Percentiles rank a stretch among this genome's conserved stretches.
Conservation (phyloP, 2,329 filamentous ascomycete genomes). For the Calonectria multiphialidica region DNA sequence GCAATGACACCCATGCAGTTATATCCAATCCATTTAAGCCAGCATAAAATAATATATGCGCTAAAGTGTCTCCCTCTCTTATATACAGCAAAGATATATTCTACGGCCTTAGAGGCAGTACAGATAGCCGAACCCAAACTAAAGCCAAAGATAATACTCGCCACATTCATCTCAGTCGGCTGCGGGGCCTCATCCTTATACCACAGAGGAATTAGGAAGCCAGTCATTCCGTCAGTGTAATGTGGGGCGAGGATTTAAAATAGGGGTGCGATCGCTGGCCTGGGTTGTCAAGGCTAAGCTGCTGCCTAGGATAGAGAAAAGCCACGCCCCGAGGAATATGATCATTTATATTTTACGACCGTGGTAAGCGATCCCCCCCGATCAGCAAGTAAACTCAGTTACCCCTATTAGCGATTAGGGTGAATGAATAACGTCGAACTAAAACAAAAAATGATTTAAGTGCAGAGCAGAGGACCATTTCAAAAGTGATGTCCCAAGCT, state of each 20-base stretch:
- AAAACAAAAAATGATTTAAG: too few relatives aligned
- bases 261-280: background rate
- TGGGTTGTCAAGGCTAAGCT: background rate
- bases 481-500: too few relatives aligned
- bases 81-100: conserved; percentile 18
- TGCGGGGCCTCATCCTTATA: conserved; percentile 26
- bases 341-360: background rate
- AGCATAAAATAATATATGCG: conserved; percentile 33
- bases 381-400: background rate
- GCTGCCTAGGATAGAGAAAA: background rate
- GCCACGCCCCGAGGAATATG: background rate
- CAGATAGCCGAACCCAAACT: conserved; percentile 28
- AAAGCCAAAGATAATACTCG: conserved; percentile 33
- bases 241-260: background rate
- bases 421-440: background rate
- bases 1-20: conserved; percentile 31
- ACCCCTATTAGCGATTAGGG: background rate
- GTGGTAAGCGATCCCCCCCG: background rate
- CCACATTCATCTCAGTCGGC: conserved; percentile 24
- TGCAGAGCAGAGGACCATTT: too few relatives aligned
- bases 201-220: conserved; percentile 30
- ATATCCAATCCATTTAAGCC: conserved; percentile 33
- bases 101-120: conserved; percentile 21
- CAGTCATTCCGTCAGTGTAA: conserved; percentile 22
- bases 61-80: conserved; percentile 18